Evolutionary conservation across 768 basidiomycete species (phyloP), one percentile per base, ranked within the genome.

Genomic region (Chiua virens): DNA sequence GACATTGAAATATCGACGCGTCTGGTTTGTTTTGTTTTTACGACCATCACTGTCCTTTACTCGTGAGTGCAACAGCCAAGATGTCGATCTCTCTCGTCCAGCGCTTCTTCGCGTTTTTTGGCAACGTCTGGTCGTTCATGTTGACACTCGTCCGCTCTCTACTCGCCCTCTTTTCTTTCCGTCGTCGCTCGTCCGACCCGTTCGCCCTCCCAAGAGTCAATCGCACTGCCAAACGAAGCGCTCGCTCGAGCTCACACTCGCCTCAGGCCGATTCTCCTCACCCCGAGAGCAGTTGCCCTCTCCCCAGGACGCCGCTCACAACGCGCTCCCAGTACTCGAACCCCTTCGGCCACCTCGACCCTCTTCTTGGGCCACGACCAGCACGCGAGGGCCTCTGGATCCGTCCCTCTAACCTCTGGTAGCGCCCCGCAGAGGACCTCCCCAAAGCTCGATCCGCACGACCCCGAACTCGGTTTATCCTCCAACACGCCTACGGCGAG

Each of bases 61-160:
- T 50, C 52, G 41, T 56, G 53, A 55, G 45, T 40, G 27, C 23
- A 40, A 28, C 28, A 47, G 18, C 38, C 37, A 47, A 42, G 25
- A 64, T 67, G 62, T 46, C 52, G 41, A 27, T 49, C 35, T n/a
- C 46, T 3, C 17, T 45, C 45, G 41, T 53, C 27, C 28, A 43
- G 10, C 45, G 48, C 15, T 22, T 58, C n/a, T 44, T 43, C 17
- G 48, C 57, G 42, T 63, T 64, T 30, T 20, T 68, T 27, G 44
- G 37, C 55, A 41, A 30, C 34, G 37, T 61, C 44, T 69, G 62
- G 64, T 54, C 59, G 40, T 56, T 59, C 53, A 34, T 66, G 42
- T 47, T 56, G 49, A 64, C 62, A 38, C 67, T 67, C 59, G 64
- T 62, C 47, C 65, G 46, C 38, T 69, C 67, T 11, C 41, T 66